Base-by-base conservation (phyloP, 257 asterid genomes). In the Fraxinus anomala region DNA sequence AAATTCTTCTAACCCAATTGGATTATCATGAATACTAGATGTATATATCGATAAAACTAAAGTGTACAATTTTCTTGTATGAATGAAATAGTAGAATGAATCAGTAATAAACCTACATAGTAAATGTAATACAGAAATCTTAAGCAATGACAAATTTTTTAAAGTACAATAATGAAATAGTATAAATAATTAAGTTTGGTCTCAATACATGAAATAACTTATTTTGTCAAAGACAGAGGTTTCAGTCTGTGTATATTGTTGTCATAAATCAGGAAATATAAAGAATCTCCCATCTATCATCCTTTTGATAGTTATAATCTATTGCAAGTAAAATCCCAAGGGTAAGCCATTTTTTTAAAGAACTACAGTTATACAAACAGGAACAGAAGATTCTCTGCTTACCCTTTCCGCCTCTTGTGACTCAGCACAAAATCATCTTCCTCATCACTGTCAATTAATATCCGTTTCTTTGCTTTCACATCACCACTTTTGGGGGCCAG, bases 381-480 rank as follows among this genome's bases (percentile, higher is more conserved):
- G 39, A 47, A 67, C 36, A 59, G 67, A 70, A 21, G 6, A 24
- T 49, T 70, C 70, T 59, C 26, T 79, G 34, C 84, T 81, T 85
- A 94, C 83, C 79, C 84, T 86, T 85, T 94, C 80, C 91, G 88
- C 84, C 97, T 84, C 79, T 86, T 94, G 79, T 81, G 91, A 72
- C 94, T 87, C 36, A 89, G 85, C 73, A 87, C 86, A 76, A 91
- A 86, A 83, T 94, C 89, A 72, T 92, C 89, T 26, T 75, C 86
- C 19, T 85, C 96, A 0, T 93, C 94, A 28, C 91, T 89, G 19
- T 91, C 90, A 31, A 79, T 66, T 40, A 76, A 11, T 1, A 86
- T 70, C 81, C 87, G 83, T 75, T 89, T 92, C 86, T 91, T 94
- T 12, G 90, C 89, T 83, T 88, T 92, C 11, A 75, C 80, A 1